phyloP scores from a whole-genome alignment of 2,329 filamentous ascomycete species.

The Claviceps spartinae region DNA sequence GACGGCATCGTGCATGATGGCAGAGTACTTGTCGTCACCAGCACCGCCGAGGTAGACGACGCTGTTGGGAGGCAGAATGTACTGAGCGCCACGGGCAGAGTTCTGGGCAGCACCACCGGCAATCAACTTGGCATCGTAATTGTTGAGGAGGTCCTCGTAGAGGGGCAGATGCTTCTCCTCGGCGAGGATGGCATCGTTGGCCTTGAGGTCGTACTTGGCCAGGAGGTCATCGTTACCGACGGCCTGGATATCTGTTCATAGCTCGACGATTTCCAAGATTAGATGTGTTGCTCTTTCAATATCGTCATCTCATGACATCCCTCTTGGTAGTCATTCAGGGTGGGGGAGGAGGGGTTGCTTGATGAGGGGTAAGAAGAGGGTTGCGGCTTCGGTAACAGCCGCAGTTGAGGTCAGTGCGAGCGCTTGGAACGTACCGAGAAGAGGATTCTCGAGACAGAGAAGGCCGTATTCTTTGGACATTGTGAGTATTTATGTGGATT shows the following conservation, averaged over 20 bases:
- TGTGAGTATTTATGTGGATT: background rate
- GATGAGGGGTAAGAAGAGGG: background rate
- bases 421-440: constrained; percentile 54
- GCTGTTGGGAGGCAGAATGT: constrained; percentile 79
- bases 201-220: constrained; percentile 84
- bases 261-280: background rate
- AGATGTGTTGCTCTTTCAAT: background rate
- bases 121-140: constrained; percentile 86
- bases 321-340: background rate
- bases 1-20: constrained; percentile 75
- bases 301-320: background rate
- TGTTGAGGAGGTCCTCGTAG: constrained; percentile 87
- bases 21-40: constrained; percentile 89
- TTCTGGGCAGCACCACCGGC: constrained; percentile 96
- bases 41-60: constrained; percentile 91
- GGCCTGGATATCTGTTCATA: constrained; percentile 69
- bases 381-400: background rate
- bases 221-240: constrained; percentile 70
- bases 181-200: constrained; percentile 94
- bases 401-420: background rate
- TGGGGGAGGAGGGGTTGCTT: background rate
- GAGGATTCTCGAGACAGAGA: constrained; percentile 90
- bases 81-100: constrained; percentile 90
- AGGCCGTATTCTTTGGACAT: constrained; percentile 84
- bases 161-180: constrained; percentile 80